Base-by-base conservation (phyloP, 2,329 filamentous ascomycete genomes). In the Emergomyces orientalis region DNA sequence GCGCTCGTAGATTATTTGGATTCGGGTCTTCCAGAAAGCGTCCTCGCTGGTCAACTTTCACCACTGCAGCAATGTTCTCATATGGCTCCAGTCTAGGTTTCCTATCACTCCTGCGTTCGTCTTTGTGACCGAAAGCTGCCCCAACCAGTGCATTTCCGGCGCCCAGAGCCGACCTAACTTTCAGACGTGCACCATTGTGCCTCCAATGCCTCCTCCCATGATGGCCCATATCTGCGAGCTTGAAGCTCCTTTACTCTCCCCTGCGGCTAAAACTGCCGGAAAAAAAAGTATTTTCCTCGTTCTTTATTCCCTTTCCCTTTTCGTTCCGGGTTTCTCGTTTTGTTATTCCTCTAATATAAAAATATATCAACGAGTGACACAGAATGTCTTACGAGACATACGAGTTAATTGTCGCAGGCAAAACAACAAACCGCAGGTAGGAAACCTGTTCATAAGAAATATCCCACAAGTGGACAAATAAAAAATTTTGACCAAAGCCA, bases 151-250 rank as follows among this genome's bases (percentile, higher is more conserved):
- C 56, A 45, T 59, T 59, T 32, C 56, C 56, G 5, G 56, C 56
- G 6, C 39, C 22, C 25, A 45, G 39, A 3, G 39, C 37, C 1
- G 56, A 59, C 22, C 19, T 45, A 32, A 43, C 25, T 45, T 45
- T 59, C 39, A 43, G 37, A 30, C 30, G 39, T 14, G 39, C 22
- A 11, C 37, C 25, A 45, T 43, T 27, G 14, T 27, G 25, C 43
- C 43, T 30, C 59, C 59, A 60, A 37, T 51, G 43, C 19, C 59
- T 51, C 45, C 30, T 51, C 19, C 56, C 59, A 61, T 65, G 63
- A 39, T 59, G 61, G 17, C 61, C 63, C 63, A 65, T 65, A 34
- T 52, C 60, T 55, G 57, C 37, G 54, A 27, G 19, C n/a, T 41
- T 39, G 4, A 49, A 47, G 39, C 56, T 47, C 56, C 27, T 6